A percentile compares a stretch with the other conserved stretches of the same genome.
phyloP scores from a whole-genome alignment of 768 basidiomycete species.

The Phaeotremella fagi region DNA sequence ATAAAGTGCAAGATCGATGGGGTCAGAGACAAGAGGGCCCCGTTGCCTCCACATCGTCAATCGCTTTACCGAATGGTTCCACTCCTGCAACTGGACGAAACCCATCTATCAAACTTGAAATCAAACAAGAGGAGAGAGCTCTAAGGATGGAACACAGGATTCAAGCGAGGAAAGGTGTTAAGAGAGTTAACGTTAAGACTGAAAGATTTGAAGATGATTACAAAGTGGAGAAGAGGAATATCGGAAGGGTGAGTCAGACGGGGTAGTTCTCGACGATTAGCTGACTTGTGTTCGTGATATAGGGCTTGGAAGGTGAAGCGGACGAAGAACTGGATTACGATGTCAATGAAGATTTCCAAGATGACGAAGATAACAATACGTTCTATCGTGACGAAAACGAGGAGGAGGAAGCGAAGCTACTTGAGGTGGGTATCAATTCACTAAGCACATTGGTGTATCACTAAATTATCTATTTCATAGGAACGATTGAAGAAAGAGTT shows the following conservation, averaged over 20 bases:
- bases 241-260: constrained; percentile 32
- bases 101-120: background rate
- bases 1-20: constrained; percentile 40
- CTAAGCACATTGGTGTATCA: too few relatives aligned
- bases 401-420: constrained; percentile 33
- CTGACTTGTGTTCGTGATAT: background rate
- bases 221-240: constrained; percentile 23
- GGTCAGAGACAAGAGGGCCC: constrained; percentile 24
- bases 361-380: constrained; percentile 41
- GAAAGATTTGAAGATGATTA: constrained; percentile 40
- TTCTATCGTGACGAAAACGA: constrained; percentile 40
- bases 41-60: background rate
- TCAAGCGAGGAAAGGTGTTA: constrained; percentile 2
- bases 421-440: constrained; percentile 21
- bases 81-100: background rate
- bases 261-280: background rate
- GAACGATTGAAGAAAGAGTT: constrained; percentile 38
- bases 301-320: constrained; percentile 40
- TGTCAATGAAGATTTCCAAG: constrained; percentile 37
- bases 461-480: constrained; percentile 7
- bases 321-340: constrained; percentile 44
- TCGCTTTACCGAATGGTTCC: background rate
- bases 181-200: constrained; percentile 12
- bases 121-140: constrained; percentile 27
- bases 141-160: constrained; percentile 24